Conservation (phyloP, 331 rosid species). For the Saraca asoca region DNA sequence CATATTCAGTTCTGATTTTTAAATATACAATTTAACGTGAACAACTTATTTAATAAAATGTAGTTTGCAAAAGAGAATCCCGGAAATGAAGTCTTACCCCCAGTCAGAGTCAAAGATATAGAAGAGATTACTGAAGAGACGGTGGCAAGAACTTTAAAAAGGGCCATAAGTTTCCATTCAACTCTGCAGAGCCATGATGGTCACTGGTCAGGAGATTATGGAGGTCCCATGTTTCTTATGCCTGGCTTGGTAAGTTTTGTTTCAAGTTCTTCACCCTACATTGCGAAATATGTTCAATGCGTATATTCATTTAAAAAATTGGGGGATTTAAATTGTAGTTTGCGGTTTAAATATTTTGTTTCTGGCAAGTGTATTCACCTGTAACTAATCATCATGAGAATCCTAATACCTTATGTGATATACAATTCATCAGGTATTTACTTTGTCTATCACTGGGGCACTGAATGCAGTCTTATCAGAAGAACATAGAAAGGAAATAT, state of each 20-base stretch:
- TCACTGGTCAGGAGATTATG: constrained; percentile 93
- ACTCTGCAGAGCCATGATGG: constrained; percentile 74
- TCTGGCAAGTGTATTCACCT: background rate
- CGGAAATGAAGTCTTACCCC: constrained; percentile 43
- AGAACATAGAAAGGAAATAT: constrained; percentile 69
- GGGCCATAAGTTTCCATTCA: constrained; percentile 69
- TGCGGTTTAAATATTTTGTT: background rate
- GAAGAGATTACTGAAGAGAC: constrained; percentile 57
- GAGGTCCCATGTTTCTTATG: constrained; percentile 82
- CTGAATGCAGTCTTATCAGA: constrained; percentile 66
- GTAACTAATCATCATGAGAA: background rate
- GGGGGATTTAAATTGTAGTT: constrained; percentile 2
- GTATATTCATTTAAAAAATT: background rate
- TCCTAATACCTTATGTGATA: constrained; percentile 12
- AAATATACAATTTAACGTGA: background rate
- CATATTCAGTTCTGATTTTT: constrained; percentile 5
- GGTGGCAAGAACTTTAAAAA: constrained; percentile 54
- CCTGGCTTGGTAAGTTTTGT: constrained; percentile 70
- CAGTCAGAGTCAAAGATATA: constrained; percentile 57
- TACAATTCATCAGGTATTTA: constrained; percentile 52
- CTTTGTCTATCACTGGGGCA: constrained; percentile 66
- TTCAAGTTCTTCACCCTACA: constrained; percentile 14
- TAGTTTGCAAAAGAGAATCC: constrained; percentile 67
- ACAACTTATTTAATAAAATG: constrained; percentile 17
- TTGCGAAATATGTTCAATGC: background rate